Evolutionary conservation across 1,284 basidiomycete species (phyloP).

Genomic region (Ustilago bromivora): DNA sequence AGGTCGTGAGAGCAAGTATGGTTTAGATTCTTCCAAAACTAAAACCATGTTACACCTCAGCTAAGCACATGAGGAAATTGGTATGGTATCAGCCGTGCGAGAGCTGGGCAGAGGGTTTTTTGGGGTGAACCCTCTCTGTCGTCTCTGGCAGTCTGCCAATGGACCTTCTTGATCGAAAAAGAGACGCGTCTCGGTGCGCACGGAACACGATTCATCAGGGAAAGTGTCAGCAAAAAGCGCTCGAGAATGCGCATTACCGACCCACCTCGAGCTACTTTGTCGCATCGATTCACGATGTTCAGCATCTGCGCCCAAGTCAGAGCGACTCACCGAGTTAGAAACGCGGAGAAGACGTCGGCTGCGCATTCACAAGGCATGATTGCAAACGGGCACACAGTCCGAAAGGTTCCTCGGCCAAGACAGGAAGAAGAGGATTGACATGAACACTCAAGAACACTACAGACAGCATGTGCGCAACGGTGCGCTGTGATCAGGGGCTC

Average conservation of each 20-base stretch:
- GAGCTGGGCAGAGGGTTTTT: background rate
- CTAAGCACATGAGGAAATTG: background rate
- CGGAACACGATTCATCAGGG: background rate
- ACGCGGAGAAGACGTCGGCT: slow-evolving; percentile 3
- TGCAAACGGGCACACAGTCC: background rate
- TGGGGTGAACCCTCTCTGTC: background rate
- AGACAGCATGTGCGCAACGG: background rate
- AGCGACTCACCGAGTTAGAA: background rate
- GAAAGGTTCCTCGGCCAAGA: background rate
- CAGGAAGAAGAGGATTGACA: background rate
- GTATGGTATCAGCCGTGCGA: slow-evolving; percentile 5
- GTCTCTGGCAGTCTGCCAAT: background rate
- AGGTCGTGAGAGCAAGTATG: background rate
- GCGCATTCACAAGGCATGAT: background rate
- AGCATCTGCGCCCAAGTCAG: background rate
- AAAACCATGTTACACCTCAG: background rate
- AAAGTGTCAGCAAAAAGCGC: background rate
- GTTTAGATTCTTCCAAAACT: background rate
- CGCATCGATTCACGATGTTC: background rate
- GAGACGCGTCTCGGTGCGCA: slow-evolving; percentile 8
- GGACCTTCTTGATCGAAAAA: slow-evolving; percentile 1
- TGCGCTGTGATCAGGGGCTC: background rate
- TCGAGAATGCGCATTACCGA: background rate
- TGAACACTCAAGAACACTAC: background rate
- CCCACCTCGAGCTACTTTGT: background rate